Base-by-base conservation (phyloP, 257 asterid species). In the Plantago ovata region DNA sequence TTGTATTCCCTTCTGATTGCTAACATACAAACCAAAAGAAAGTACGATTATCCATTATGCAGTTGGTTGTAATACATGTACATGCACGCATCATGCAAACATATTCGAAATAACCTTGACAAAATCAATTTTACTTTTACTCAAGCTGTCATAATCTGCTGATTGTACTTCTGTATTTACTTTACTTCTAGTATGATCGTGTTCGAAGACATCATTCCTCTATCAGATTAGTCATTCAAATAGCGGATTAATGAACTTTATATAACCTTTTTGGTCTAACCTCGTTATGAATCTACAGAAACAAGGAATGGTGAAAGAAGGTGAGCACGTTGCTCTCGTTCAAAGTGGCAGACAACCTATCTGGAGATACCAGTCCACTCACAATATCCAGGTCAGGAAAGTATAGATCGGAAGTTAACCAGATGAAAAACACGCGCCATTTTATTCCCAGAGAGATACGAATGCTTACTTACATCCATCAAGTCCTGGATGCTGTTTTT, bases 241-340 rank as follows among this genome's bases (percentile, higher is more conserved):
- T 58, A 60, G 68, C 47, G 54, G 36, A 32, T 48, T 44, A 53
- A 19, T 28, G 41, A 38, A 16, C 10, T 9, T 54, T 11, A 42
- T 11, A 42, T 6, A 6, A 21, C 57, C 16, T 8, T n/a, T 60
- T n/a, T 60, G 62, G 46, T 63, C n/a, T 46, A 13, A 23, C 53
- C 49, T 21, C 18, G 0, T 56, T 22, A 9, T 51, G 38, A 55
- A 63, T 47, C 49, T 70, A 40, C 12, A 80, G 86, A 84, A 79
- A 68, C 96, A 92, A 67, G 96, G 94, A 67, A 78, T 84, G 96
- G 94, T 92, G 77, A 88, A 82, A 79, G 81, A 85, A 74, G 96
- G 96, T 6, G 96, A 92, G 71, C 88, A 83, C 57, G 92, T 92
- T 53, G 96, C 98, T 61, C 94, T 92, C 43, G 94, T 92, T 56